Base-by-base conservation (phyloP, 768 basidiomycete species). In the Pleurotus sapidus region DNA sequence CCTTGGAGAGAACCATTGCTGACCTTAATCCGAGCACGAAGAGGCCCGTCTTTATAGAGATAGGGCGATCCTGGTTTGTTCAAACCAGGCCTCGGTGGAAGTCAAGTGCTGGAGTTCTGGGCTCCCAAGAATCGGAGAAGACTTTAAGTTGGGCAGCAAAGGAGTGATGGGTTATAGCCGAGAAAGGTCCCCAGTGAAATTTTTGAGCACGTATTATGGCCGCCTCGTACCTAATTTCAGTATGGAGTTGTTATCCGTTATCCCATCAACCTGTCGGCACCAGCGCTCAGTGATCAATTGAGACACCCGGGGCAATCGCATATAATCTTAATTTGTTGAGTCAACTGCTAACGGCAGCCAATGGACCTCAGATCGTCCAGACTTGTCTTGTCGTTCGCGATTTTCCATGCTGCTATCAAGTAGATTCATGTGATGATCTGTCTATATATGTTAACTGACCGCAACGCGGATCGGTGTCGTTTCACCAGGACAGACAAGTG, bases 91-190 rank as follows among this genome's bases (percentile, higher is more conserved):
- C 27, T 25, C 51, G 39, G 39, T 15, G 42, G 51, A 54, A 54
- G 51, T 54, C 38, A 24, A 34, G 30, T 34, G 30, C 30, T 34
- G 30, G 30, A 34, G 18, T 12, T 54, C 51, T 30, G 27, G 51
- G 51, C 51, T 54, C 39, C 18, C 7, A 54, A 40, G 39, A 42
- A 18, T 54, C 51, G 51, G 51, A 37, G 51, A 54, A 54, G 51
- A 42, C 51, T 54, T 54, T 18, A 54, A 54, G 51, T 54, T 54
- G 51, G 38, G 39, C 23, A 38, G 20, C 39, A 39, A 54, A 37
- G 23, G 34, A 39, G 15, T 54, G 51, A 54, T 54, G 51, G 51
- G 24, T 38, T 54, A 54, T 40, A 54, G 51, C 51, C 51, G 51
- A 54, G 51, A 42, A 18, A 54, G 34, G 51, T 54, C 24, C 49